These are phyloP conservation scores for Trichosporon coremiiforme DNA, from an alignment of 1,284 basidiomycete species.

Conservation along the genomic window DNA sequence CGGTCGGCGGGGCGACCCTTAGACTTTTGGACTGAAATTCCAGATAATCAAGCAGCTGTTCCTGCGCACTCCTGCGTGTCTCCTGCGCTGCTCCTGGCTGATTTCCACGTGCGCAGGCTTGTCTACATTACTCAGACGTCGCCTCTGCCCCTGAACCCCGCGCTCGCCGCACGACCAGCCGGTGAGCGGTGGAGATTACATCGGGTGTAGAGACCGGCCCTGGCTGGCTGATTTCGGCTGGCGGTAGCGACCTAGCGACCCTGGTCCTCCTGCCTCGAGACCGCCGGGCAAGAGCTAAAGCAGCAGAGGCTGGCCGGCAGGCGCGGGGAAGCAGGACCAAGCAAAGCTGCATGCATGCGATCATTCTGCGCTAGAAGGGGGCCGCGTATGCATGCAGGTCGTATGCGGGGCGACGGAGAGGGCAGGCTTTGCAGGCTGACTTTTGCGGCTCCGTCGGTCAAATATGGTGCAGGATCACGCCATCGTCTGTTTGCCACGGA, in stretches of 20 bases:
- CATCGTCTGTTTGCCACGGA: slow-evolving; percentile 8
- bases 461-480: slow-evolving; percentile 22
- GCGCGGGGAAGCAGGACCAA: not conserved
- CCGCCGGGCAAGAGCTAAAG: not conserved
- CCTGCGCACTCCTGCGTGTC: too few relatives aligned
- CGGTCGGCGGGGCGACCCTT: not conserved
- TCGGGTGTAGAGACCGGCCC: not conserved
- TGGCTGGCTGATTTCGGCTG: not conserved
- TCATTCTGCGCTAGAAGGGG: not conserved
- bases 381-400: not conserved
- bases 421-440: not conserved
- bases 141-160: not conserved
- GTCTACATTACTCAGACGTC: not conserved
- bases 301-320: not conserved
- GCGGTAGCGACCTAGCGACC: not conserved
- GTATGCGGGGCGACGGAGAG: too few relatives aligned
- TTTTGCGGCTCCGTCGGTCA: slow-evolving; percentile 14
- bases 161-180: too few relatives aligned
- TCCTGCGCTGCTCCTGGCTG: not conserved
- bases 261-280: not conserved
- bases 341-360: not conserved
- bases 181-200: not conserved
- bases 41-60: not conserved
- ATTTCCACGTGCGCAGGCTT: slow-evolving; percentile 4
- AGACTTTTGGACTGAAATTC: slow-evolving; percentile 13